phyloP scores from a whole-genome alignment of 345 rosid genomes.

The Microcos paniculata region DNA sequence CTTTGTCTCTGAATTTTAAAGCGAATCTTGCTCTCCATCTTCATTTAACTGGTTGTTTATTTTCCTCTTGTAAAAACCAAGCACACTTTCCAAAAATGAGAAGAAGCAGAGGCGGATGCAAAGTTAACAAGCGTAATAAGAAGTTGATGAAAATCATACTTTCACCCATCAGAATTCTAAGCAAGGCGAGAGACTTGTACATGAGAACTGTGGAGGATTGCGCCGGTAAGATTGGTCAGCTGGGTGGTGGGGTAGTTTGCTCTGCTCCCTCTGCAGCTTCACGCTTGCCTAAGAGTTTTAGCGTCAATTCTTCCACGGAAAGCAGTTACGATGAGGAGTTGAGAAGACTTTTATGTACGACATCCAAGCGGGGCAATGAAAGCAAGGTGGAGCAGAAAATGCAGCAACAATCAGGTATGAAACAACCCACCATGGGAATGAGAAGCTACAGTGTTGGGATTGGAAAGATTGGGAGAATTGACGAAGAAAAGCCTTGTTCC shows the following conservation, averaged over 20 bases:
- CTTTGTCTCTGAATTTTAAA: not conserved
- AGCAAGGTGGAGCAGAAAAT: not conserved
- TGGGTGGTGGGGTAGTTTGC: constrained; percentile 19
- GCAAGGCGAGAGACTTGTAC: constrained; percentile 38
- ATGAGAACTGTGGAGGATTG: constrained; percentile 30
- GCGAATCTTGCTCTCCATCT: not conserved
- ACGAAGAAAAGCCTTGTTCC: constrained; percentile 41
- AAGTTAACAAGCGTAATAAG: constrained; percentile 23
- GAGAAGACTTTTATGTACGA: constrained; percentile 16
- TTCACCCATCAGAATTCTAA: constrained; percentile 31
- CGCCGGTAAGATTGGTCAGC: constrained; percentile 19
- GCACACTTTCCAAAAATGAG: constrained; percentile 7
- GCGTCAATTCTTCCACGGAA: constrained; percentile 25
- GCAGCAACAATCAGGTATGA: not conserved
- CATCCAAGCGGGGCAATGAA: constrained; percentile 19
- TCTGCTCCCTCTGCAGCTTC: not conserved
- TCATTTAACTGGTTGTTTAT: too few relatives aligned
- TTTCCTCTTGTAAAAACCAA: not conserved
- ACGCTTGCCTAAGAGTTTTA: constrained; percentile 31
- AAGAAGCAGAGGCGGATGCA: constrained; percentile 16
- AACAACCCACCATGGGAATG: not conserved
- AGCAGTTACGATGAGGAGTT: constrained; percentile 14
- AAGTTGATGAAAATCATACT: constrained; percentile 20
- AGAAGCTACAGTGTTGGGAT: constrained; percentile 50
- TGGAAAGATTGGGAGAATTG: constrained; percentile 52